Conservation (phyloP, 169 alveolate species). For the Cryptosporidium meleagridis region DNA sequence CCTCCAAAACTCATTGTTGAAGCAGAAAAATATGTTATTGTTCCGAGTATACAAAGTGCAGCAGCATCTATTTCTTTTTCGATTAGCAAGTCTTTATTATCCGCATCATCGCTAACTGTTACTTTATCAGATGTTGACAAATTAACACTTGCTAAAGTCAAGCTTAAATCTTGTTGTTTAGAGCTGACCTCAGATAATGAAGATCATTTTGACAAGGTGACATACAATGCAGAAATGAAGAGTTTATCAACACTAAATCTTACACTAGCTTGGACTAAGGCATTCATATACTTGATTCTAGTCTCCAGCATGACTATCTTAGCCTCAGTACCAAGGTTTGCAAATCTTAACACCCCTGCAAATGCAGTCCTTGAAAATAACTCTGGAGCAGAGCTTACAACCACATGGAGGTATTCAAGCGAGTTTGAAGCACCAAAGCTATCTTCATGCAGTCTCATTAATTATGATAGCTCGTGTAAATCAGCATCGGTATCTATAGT, state of each 20-base stretch:
- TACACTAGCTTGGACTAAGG: constrained; percentile 64
- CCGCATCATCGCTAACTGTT: background rate
- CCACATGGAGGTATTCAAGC: constrained; percentile 56
- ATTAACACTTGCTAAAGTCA: background rate
- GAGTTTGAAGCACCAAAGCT: constrained; percentile 23
- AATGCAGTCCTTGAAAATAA: constrained; percentile 1
- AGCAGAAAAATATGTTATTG: constrained; percentile 29
- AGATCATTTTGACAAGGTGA: constrained; percentile 24
- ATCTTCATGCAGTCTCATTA: constrained; percentile 5
- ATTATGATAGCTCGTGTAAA: constrained; percentile 17
- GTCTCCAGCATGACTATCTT: constrained; percentile 31
- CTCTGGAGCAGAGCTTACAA: constrained; percentile 33
- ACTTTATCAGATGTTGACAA: constrained; percentile 8
- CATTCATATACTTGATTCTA: constrained; percentile 30
- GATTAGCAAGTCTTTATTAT: background rate
- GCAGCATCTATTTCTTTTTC: constrained; percentile 53
- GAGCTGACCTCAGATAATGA: constrained; percentile 15
- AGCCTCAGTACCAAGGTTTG: constrained; percentile 46
- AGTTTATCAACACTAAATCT: background rate
- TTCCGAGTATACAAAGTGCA: constrained; percentile 67
- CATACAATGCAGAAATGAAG: constrained; percentile 20
- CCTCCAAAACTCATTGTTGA: constrained; percentile 30
- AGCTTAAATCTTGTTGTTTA: constrained; percentile 50
- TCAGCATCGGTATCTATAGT: constrained; percentile 13
- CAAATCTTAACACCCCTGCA: constrained; percentile 13